Conservation (phyloP, 2,329 filamentous ascomycete species). For the Trichophyton rubrum region DNA sequence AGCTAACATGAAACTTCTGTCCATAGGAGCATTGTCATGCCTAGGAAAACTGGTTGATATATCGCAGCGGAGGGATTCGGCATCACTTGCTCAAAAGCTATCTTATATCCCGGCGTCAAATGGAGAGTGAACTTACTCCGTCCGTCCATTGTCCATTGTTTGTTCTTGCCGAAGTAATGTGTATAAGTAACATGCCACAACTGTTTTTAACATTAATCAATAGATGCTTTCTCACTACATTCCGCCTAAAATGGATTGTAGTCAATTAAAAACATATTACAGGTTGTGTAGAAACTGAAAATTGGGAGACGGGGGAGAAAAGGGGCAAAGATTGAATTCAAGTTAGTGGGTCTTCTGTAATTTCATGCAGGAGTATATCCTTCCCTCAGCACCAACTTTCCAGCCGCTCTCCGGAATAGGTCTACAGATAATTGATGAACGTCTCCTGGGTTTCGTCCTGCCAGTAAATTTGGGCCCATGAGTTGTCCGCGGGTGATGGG, state of each 20-base stretch:
- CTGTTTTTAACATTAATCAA: no score
- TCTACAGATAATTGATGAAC: background rate
- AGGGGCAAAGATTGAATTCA: no score
- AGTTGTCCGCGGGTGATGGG: background rate
- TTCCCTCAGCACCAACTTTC: background rate
- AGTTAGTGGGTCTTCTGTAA: background rate
- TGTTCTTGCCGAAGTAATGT: no score
- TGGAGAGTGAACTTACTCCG: background rate
- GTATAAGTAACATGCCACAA: no score
- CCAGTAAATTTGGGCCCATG: background rate
- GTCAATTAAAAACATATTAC: no score
- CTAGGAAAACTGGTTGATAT: slow-evolving; percentile 14
- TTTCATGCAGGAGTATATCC: background rate
- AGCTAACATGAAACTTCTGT: slow-evolving; percentile 3
- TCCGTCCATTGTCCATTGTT: background rate
- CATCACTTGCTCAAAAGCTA: background rate
- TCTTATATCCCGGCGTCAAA: background rate
- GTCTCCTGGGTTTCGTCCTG: background rate
- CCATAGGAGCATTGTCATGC: slow-evolving; percentile 19
- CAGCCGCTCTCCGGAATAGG: background rate
- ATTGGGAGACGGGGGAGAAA: no score
- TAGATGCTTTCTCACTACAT: no score
- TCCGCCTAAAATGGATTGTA: no score
- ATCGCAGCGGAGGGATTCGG: slow-evolving; percentile 4
- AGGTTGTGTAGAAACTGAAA: no score